Conservation (phyloP, 805 yeast species). For the Teunomyces pallodes region DNA sequence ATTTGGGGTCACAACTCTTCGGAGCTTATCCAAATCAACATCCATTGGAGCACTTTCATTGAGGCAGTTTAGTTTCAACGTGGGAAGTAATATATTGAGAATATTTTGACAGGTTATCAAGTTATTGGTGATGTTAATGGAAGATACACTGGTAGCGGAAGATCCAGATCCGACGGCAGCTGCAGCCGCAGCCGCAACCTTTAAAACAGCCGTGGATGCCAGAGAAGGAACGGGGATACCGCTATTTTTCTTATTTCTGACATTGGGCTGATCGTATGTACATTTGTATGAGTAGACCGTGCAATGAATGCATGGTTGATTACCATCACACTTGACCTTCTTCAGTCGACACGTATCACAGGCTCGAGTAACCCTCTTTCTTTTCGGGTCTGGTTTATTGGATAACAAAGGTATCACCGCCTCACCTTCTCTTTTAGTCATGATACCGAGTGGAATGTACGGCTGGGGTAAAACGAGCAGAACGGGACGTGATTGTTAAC, state of each 20-base stretch:
- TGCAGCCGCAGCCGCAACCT: constrained; percentile 13
- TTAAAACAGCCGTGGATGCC: constrained; percentile 18
- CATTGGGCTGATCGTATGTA: constrained; percentile 76
- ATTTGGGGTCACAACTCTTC: constrained; percentile 13
- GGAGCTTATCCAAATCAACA: constrained; percentile 36
- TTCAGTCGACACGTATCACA: constrained; percentile 74
- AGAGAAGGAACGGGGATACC: constrained; percentile 26
- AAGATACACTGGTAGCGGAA: constrained; percentile 9
- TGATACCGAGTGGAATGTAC: not conserved
- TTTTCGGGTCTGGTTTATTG: constrained; percentile 31
- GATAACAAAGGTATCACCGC: constrained; percentile 14
- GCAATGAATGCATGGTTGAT: constrained; percentile 77
- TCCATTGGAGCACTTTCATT: constrained; percentile 24
- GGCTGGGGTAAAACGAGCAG: too few relatives aligned
- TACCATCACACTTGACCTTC: constrained; percentile 79
- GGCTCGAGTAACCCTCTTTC: constrained; percentile 69
- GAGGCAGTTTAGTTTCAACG: constrained; percentile 30
- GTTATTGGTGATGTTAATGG: constrained; percentile 15
- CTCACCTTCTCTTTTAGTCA: constrained; percentile 1
- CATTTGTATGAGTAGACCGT: constrained; percentile 85
- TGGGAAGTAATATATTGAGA: constrained; percentile 34
- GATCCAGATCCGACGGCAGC: constrained; percentile 14
- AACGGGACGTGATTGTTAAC: too few relatives aligned
- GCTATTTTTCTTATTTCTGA: constrained; percentile 46
- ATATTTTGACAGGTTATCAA: constrained; percentile 32